Conservation (phyloP, 2,329 filamentous ascomycete species). For the Chrysoporthe deuterocubensis region DNA sequence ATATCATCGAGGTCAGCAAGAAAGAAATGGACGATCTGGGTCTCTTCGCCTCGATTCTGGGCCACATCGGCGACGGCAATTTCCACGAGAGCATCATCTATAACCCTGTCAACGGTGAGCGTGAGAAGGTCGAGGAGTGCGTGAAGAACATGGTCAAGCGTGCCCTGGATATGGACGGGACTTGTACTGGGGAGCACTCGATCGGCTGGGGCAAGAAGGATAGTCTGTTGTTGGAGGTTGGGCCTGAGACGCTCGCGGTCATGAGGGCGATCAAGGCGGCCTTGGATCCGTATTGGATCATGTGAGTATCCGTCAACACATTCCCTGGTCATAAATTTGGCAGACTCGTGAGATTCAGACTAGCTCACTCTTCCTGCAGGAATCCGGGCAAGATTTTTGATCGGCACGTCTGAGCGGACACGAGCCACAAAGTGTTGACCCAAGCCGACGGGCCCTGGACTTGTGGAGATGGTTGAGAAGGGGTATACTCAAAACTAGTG, state of each 20-base stretch:
- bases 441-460: background rate
- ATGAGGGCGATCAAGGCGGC: conserved; percentile 86
- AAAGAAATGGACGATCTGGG: conserved; percentile 86
- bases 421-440: background rate
- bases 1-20: conserved; percentile 82
- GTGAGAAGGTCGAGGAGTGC: conserved; percentile 75
- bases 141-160: conserved; percentile 89
- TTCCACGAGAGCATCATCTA: conserved; percentile 96
- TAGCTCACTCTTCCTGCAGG: conserved; percentile 32
- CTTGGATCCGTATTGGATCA: conserved; percentile 82
- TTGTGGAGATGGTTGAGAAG: background rate
- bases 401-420: conserved; percentile 39
- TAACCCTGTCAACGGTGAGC: conserved; percentile 68
- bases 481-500: background rate
- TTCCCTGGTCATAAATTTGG: background rate
- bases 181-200: conserved; percentile 87
- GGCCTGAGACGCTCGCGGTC: conserved; percentile 76
- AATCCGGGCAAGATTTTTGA: conserved; percentile 94
- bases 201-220: conserved; percentile 87
- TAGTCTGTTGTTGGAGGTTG: conserved; percentile 77
- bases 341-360: too few species aligned
- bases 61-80: conserved; percentile 92
- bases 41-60: conserved; percentile 84
- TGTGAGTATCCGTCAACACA: conserved; percentile 45
- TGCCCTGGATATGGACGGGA: conserved; percentile 93